These are phyloP conservation scores for Knoxdaviesia proteae DNA, from an alignment of 2,329 filamentous ascomycete species.

Conservation along the genomic window DNA sequence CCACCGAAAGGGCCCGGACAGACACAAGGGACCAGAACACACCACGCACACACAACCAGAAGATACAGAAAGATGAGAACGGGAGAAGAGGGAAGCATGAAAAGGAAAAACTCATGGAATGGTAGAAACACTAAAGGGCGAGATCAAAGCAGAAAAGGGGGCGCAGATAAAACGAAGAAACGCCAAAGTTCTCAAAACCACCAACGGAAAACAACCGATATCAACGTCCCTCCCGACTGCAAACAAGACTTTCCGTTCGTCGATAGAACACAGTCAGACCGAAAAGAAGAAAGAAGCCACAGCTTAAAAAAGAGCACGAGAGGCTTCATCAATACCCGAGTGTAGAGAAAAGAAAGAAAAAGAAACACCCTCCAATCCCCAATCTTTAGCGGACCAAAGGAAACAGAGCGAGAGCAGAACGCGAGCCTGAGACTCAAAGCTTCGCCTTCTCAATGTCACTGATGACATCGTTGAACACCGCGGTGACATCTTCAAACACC, in stretches of 20 bases:
- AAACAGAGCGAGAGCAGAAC: neutral
- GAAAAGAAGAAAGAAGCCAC: neutral
- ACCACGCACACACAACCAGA: no score
- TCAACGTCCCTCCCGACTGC: slow-evolving; percentile 4
- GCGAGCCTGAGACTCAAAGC: neutral
- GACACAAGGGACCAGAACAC: neutral
- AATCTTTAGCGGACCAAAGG: slow-evolving; percentile 2
- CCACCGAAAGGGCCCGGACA: neutral
- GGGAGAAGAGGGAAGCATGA: no score
- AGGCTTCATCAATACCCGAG: neutral
- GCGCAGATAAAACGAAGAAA: neutral
- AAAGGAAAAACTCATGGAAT: no score
- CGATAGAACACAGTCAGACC: neutral
- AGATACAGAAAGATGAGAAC: no score
- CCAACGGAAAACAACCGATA: slow-evolving; percentile 5
- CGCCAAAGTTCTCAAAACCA: neutral
- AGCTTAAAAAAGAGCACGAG: neutral
- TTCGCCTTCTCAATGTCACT: slow-evolving; percentile 41
- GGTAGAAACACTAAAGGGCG: no score
- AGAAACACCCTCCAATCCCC: slow-evolving; percentile 3
- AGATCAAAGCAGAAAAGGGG: no score
- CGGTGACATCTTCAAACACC: slow-evolving; percentile 41
- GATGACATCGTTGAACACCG: slow-evolving; percentile 58
- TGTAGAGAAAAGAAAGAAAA: neutral
- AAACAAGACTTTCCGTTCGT: neutral